A percentile compares a stretch with the other conserved stretches of the same genome.
These are phyloP conservation scores for bread wheat (Triticum aestivum) DNA, from an alignment of 176 grass and related monocot species.

Conservation along the genomic window DNA sequence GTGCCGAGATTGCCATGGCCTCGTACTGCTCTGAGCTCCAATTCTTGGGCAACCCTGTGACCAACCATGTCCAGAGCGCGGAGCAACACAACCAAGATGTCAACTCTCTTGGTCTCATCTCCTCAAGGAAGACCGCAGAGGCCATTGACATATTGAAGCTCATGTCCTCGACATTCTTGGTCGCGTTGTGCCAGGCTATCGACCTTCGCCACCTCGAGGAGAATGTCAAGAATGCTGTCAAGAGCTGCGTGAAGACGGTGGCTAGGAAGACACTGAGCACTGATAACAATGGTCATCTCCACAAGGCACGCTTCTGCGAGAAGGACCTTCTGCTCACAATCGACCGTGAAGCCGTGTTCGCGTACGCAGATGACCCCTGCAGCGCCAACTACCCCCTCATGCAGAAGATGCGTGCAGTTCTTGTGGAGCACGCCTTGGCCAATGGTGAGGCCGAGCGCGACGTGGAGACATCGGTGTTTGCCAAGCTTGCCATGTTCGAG, in stretches of 20 bases:
- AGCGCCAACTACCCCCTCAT: slow-evolving; percentile 64
- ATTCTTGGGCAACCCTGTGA: slow-evolving; percentile 82
- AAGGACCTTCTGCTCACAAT: slow-evolving; percentile 63
- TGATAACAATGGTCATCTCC: slow-evolving; percentile 36
- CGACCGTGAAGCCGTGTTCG: slow-evolving; percentile 69
- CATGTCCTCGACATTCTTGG: slow-evolving; percentile 86
- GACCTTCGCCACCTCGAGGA: slow-evolving; percentile 80
- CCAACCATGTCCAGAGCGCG: slow-evolving; percentile 90
- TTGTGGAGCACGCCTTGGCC: slow-evolving; percentile 58
- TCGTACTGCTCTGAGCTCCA: slow-evolving; percentile 93
- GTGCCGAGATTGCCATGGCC: slow-evolving; percentile 91
- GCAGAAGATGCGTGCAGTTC: slow-evolving; percentile 70
- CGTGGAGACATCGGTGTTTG: slow-evolving; percentile 59
- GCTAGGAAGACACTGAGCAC: slow-evolving; percentile 59
- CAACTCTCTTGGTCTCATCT: slow-evolving; percentile 89
- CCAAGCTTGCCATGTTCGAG: slow-evolving; percentile 64
- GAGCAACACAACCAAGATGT: slow-evolving; percentile 97
- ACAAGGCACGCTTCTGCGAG: slow-evolving; percentile 58
- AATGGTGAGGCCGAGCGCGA: slow-evolving; percentile 59
- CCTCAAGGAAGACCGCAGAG: slow-evolving; percentile 76
- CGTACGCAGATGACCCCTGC: slow-evolving; percentile 75
- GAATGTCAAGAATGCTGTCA: slow-evolving; percentile 68
- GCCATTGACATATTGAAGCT: slow-evolving; percentile 82
- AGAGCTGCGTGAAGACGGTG: slow-evolving; percentile 43
- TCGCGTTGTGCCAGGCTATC: slow-evolving; percentile 71